These are phyloP conservation scores for Tirmania nivea DNA, from an alignment of 495 filamentous ascomycete genomes.

Conservation along the genomic window DNA sequence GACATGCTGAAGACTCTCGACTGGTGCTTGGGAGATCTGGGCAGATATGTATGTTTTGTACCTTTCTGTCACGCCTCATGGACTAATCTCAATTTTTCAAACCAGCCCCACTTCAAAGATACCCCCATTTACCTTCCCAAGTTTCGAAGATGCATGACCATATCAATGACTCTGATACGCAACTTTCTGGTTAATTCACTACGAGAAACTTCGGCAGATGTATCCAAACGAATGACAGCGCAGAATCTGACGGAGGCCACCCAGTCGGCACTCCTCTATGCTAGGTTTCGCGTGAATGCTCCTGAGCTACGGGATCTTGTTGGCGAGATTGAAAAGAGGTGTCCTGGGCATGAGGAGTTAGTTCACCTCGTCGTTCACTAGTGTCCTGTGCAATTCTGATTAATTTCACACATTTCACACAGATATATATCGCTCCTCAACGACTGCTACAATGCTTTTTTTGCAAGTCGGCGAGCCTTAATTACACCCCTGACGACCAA, in stretches of 20 bases:
- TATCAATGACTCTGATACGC: constrained; percentile 58
- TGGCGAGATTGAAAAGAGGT: constrained; percentile 17
- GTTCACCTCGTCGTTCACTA: not conserved
- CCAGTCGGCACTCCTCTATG: constrained; percentile 53
- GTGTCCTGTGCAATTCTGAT: not conserved
- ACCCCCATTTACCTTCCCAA: constrained; percentile 43
- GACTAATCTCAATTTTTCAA: not conserved
- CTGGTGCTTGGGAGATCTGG: constrained; percentile 77
- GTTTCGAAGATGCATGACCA: constrained; percentile 48
- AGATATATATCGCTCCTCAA: constrained; percentile 17
- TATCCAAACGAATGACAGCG: constrained; percentile 46
- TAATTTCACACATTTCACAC: not conserved
- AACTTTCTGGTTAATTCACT: constrained; percentile 61
- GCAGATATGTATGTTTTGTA: constrained; percentile 40
- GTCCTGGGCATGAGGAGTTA: constrained; percentile 17
- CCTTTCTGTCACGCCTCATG: constrained; percentile 2
- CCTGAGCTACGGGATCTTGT: constrained; percentile 14
- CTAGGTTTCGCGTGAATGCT: constrained; percentile 44
- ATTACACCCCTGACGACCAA: constrained; percentile 36
- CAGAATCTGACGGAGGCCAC: constrained; percentile 55
- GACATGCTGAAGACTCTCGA: constrained; percentile 73
- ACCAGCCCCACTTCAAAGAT: constrained; percentile 6
- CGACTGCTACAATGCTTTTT: constrained; percentile 15
- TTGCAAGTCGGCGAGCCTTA: constrained; percentile 13
- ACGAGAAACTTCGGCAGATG: constrained; percentile 45